Evolutionary conservation across 768 basidiomycete species (phyloP).

Genomic region (Coprinellus aureogranulatus): DNA sequence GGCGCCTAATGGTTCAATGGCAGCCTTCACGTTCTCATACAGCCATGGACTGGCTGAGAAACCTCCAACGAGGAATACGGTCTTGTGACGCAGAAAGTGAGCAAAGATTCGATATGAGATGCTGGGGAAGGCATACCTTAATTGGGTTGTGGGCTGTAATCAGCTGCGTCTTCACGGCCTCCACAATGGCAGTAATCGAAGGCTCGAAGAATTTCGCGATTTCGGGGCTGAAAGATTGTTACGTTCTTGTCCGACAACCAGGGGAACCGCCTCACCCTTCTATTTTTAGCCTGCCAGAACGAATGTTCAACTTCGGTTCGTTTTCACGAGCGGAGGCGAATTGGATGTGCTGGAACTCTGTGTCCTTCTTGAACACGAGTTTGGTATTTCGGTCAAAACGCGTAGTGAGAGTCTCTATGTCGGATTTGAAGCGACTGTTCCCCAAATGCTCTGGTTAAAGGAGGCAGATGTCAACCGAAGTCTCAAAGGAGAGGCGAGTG

Average conservation of each 20-base stretch:
- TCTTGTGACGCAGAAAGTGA: conserved; percentile 16
- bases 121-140: conserved; percentile 6
- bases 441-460: conserved; percentile 8
- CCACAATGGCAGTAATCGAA: conserved; percentile 17
- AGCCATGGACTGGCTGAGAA: conserved; percentile 56
- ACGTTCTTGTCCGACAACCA: too few species aligned
- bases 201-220: conserved; percentile 20
- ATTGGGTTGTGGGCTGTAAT: conserved; percentile 8
- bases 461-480: conserved; percentile 17
- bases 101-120: too few species aligned
- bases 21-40: conserved; percentile 34
- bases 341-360: conserved; percentile 37
- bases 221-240: conserved; percentile 1
- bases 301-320: conserved; percentile 35
- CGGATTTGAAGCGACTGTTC: conserved; percentile 8
- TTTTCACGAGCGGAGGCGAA: conserved; percentile 40
- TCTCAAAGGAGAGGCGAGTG: background rate
- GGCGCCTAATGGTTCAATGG: conserved; percentile 32
- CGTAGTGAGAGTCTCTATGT: conserved; percentile 10
- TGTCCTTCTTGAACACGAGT: conserved; percentile 12
- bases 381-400: conserved; percentile 21
- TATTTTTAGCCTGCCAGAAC: conserved; percentile 40
- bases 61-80: conserved; percentile 47
- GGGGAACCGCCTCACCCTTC: conserved; percentile 16
- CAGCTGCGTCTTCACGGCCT: conserved; percentile 16